Evolutionary conservation across 371 early-diverging fungal species (phyloP), one percentile per base, ranked within the genome.

Genomic region (Quaeritorhiza haematococci): DNA sequence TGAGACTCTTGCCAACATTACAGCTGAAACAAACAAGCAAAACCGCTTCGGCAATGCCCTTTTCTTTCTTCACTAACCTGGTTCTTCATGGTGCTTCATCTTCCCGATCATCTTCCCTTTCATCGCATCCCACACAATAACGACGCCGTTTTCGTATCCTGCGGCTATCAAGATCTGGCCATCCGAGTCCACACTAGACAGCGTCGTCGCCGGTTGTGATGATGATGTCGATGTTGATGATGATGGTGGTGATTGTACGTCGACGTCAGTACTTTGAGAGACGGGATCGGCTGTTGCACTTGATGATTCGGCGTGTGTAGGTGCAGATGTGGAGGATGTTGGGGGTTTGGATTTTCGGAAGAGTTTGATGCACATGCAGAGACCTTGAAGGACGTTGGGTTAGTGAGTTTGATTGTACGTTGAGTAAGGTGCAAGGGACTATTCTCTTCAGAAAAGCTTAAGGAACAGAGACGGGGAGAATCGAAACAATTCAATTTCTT

Each of bases 81-180:
- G 46, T 21, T 45, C 46, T 21, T 45, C 27, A 27, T 10, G 27
- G 21, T 19, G 0, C 28, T 58, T 58, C 34, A 23, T n/a, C 3
- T 49, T 19, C 47, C 38, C 30, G 7, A 58, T 13, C 34, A 53
- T 13, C 8, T 29, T 33, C 1, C 47, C 47, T 2, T n/a, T 19
- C 41, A 28, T 21, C 8, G 43, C 27, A 29, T 52, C 55, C 63
- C 63, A 63, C 3, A 63, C 33, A 7, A 44, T 43, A 1, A 63
- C 35, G 3, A 19, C 33, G 17, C 63, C 63, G 35, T 49, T 54
- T 33, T 63, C 63, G 49, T 63, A 63, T 3, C 63, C 63, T 21
- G 63, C 58, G 13, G 55, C 58, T 7, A 63, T 29, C 6, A 7
- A 29, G 15, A 56, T 21, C 19, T 26, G 41, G 8, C 28, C 33